Evolutionary conservation across 257 asterid species (phyloP).

Genomic region (Solanum bulbocastanum): DNA sequence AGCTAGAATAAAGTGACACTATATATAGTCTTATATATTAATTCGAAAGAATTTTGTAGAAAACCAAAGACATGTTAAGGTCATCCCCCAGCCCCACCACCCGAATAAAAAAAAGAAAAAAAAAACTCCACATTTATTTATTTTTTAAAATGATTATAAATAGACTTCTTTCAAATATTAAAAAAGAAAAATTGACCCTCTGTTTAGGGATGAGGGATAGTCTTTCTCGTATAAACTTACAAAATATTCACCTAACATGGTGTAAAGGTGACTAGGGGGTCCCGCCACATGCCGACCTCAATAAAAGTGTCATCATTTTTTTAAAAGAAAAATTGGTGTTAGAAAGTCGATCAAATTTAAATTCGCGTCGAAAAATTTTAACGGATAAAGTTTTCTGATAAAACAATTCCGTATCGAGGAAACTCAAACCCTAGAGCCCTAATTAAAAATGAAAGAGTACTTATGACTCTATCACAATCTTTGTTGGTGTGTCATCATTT

Average conservation of each 20-base stretch:
- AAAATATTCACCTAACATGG: constrained; percentile 16
- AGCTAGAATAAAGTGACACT: not conserved
- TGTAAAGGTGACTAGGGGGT: not conserved
- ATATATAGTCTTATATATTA: not conserved
- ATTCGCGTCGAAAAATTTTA: accelerated
- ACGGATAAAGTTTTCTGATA: no score
- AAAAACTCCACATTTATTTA: not conserved
- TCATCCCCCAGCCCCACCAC: not conserved
- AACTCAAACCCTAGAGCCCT: no score
- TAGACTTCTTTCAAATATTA: not conserved
- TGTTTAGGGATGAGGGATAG: not conserved
- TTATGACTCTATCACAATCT: no score
- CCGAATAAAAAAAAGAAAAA: not conserved
- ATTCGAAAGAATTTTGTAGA: not conserved
- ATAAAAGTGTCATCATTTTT: not conserved
- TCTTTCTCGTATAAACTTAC: not conserved
- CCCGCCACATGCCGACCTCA: constrained; percentile 16
- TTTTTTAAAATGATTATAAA: not conserved
- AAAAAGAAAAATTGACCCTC: not conserved
- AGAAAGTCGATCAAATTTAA: accelerated
- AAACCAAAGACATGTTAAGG: not conserved
- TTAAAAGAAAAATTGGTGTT: accelerated
- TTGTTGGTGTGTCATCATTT: not conserved
- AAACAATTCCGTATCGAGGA: no score
- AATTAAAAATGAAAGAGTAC: no score